Percentiles rank a stretch among this genome's conserved stretches.
Evolutionary conservation across 1,139 yeast species (phyloP).

Genomic region (Geotrichum europaeum): DNA sequence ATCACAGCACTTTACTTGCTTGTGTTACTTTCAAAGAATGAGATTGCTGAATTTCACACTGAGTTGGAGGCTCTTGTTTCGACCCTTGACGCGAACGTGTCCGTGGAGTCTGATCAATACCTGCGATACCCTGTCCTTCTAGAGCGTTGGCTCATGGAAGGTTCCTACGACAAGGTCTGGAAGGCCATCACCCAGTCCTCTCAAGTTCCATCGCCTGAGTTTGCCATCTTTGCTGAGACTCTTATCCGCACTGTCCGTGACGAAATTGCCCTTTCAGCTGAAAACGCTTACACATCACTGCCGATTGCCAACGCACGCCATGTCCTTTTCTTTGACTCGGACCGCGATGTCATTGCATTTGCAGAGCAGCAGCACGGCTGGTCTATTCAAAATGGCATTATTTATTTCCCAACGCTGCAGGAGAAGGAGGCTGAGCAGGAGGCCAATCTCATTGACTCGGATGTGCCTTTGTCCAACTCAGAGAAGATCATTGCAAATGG

Average conservation of each 20-base stretch:
- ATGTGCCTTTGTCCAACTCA: constrained; percentile 28
- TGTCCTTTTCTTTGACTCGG: constrained; percentile 67
- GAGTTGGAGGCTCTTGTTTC: constrained; percentile 67
- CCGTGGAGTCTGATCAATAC: constrained; percentile 46
- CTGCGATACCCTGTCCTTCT: constrained; percentile 79
- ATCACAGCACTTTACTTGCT: constrained; percentile 71
- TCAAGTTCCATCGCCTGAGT: constrained; percentile 46
- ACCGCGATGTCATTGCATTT: constrained; percentile 55
- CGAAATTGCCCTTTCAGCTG: constrained; percentile 85
- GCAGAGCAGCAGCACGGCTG: constrained; percentile 57
- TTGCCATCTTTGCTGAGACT: constrained; percentile 40
- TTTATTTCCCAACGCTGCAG: constrained; percentile 45
- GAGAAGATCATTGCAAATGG: constrained; percentile 55
- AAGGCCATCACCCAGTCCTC: constrained; percentile 49
- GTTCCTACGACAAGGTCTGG: constrained; percentile 91
- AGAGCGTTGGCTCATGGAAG: constrained; percentile 94
- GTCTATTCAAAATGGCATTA: constrained; percentile 49
- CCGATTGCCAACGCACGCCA: constrained; percentile 82
- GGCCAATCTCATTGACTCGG: constrained; percentile 25
- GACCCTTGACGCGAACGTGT: constrained; percentile 5
- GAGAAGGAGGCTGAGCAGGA: constrained; percentile 17
- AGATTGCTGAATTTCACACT: constrained; percentile 80
- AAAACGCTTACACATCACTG: constrained; percentile 65
- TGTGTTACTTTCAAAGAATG: constrained; percentile 72
- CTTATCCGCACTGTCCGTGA: constrained; percentile 70